Conservation (phyloP, 768 basidiomycete species). For the Pisolithus sp. region DNA sequence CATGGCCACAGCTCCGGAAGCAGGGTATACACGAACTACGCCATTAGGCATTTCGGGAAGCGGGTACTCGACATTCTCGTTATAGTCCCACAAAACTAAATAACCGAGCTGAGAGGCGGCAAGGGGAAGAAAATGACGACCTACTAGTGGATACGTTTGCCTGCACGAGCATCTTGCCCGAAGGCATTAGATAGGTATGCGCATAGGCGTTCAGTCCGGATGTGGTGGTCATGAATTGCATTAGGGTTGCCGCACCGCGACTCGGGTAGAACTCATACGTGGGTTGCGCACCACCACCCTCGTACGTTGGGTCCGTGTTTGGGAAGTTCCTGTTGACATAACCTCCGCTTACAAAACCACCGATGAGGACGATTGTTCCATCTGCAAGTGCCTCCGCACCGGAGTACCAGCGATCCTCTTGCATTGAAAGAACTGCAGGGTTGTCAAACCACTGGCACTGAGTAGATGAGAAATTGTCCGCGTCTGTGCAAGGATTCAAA, state of each 20-base stretch:
- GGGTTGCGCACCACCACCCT: slow-evolving; percentile 67
- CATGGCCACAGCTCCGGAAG: slow-evolving; percentile 84
- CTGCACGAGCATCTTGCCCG: slow-evolving; percentile 76
- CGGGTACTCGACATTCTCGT: slow-evolving; percentile 48
- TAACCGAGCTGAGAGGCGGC: background rate
- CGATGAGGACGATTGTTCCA: slow-evolving; percentile 73
- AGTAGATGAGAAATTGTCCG: slow-evolving; percentile 38
- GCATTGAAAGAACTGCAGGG: slow-evolving; percentile 53
- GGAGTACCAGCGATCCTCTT: slow-evolving; percentile 68
- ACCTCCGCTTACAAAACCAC: slow-evolving; percentile 68
- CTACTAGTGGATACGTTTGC: slow-evolving; percentile 71
- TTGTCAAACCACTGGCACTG: slow-evolving; percentile 71
- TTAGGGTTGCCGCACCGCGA: slow-evolving; percentile 40
- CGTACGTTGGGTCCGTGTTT: slow-evolving; percentile 51
- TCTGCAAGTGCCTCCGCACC: slow-evolving; percentile 65
- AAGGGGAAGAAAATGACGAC: slow-evolving; percentile 15
- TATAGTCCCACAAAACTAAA: slow-evolving; percentile 46
- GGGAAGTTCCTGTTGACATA: slow-evolving; percentile 72
- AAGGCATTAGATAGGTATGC: slow-evolving; percentile 67
- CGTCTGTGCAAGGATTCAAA: slow-evolving; percentile 60
- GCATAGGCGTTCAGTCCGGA: slow-evolving; percentile 77
- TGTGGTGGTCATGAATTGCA: slow-evolving; percentile 64
- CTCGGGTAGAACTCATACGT: slow-evolving; percentile 79
- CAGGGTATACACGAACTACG: slow-evolving; percentile 83
- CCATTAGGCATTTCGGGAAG: slow-evolving; percentile 69